phyloP scores from a whole-genome alignment of 441 rosid species.

The Metrosideros polymorpha region DNA sequence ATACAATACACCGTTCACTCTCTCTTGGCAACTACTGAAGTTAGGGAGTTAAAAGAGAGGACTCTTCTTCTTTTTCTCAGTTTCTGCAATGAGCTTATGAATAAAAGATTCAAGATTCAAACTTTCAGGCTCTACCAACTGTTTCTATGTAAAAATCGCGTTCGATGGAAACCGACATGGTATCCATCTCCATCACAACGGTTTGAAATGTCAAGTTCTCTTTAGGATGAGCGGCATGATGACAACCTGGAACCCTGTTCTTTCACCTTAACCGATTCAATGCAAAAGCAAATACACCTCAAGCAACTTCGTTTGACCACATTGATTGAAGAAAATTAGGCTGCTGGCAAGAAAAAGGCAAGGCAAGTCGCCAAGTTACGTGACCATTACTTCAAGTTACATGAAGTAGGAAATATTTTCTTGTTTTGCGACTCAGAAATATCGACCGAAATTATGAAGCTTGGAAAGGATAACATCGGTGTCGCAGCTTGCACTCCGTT shows the following conservation, averaged over 20 bases:
- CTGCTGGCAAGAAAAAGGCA: background rate
- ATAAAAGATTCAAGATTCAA: no score
- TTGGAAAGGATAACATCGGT: background rate
- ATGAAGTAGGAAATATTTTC: background rate
- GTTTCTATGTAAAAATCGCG: no score
- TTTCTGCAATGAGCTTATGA: background rate
- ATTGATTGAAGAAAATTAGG: background rate
- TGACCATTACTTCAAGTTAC: background rate
- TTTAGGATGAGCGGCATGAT: background rate
- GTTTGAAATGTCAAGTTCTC: background rate
- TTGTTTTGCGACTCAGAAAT: background rate
- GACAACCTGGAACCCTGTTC: background rate
- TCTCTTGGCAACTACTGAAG: background rate
- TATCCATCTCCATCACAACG: background rate
- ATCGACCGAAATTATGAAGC: background rate
- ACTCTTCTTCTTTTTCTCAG: background rate
- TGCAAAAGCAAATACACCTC: background rate
- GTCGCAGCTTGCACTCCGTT: background rate
- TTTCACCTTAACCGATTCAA: background rate
- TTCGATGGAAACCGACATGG: background rate
- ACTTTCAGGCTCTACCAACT: no score
- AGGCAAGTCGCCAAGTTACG: background rate
- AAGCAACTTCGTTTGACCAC: background rate
- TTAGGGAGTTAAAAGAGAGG: background rate
- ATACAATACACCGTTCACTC: background rate